Evolutionary conservation across 148 eudicot species (phyloP).

Genomic region (Beta vulgaris): DNA sequence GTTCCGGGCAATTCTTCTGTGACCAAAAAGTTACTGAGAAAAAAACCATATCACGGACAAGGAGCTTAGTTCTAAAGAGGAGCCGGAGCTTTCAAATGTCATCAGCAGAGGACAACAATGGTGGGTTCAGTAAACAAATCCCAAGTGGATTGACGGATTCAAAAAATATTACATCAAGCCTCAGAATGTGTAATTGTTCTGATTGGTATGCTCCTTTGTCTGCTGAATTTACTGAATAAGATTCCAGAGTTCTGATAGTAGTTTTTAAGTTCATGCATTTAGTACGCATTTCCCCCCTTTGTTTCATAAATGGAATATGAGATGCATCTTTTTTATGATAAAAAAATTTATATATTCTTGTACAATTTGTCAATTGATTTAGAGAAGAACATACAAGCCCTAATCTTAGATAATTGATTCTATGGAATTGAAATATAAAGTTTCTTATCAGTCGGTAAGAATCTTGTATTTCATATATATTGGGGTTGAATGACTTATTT

Average conservation of each 20-base stretch:
- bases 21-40: conserved; percentile 28
- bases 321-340: background rate
- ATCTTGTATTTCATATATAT: background rate
- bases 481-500: background rate
- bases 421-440: background rate
- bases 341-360: background rate
- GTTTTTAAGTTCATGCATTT: background rate
- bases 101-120: conserved; percentile 15
- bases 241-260: background rate
- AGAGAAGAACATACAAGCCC: background rate
- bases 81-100: conserved; percentile 27
- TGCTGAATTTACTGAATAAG: background rate
- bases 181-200: conserved; percentile 24
- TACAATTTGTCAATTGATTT: background rate
- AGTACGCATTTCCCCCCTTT: background rate
- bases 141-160: conserved; percentile 11
- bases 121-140: conserved; percentile 17
- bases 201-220: conserved; percentile 18
- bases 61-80: conserved; percentile 21
- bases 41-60: conserved; percentile 17
- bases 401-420: background rate
- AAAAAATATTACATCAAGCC: conserved; percentile 23
- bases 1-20: conserved; percentile 15
- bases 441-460: background rate
- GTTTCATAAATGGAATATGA: background rate